Evolutionary conservation across 306 rosid genomes (phyloP).

Genomic region (Biancaea sappan): DNA sequence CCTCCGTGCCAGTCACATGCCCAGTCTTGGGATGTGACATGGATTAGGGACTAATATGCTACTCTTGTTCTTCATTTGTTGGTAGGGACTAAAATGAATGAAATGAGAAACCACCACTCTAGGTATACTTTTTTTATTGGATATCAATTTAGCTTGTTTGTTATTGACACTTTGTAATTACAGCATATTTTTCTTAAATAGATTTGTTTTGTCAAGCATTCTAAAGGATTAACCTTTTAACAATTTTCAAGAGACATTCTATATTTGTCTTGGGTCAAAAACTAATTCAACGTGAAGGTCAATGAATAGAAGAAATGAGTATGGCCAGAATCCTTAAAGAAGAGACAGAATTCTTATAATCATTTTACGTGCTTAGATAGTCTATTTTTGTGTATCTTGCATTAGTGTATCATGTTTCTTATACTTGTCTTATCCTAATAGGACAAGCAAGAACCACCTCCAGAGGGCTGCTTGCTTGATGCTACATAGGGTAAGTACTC

Average conservation of each 20-base stretch:
- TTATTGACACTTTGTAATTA: not conserved
- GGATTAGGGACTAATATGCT: too few relatives aligned
- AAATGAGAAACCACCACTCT: not conserved
- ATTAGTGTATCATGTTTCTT: not conserved
- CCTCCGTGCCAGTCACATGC: too few relatives aligned
- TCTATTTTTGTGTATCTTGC: not conserved
- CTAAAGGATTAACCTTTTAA: too few relatives aligned
- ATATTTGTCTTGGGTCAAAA: not conserved
- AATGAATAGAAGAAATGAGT: not conserved
- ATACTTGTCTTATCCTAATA: slow-evolving; percentile 23
- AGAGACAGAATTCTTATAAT: not conserved
- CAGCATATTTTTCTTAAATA: not conserved
- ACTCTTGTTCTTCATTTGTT: too few relatives aligned
- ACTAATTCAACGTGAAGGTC: not conserved
- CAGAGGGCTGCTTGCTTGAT: slow-evolving; percentile 89
- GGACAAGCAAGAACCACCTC: slow-evolving; percentile 84
- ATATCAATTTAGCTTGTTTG: not conserved
- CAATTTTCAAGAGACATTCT: not conserved
- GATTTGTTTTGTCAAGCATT: slow-evolving; percentile 2
- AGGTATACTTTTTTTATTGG: not conserved
- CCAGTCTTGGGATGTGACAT: too few relatives aligned
- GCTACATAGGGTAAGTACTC: slow-evolving; percentile 63
- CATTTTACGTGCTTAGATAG: not conserved
- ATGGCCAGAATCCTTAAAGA: not conserved
- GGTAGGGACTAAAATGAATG: too few relatives aligned